Base-by-base conservation (phyloP, 116 monocot species). In the Zostera marina region DNA sequence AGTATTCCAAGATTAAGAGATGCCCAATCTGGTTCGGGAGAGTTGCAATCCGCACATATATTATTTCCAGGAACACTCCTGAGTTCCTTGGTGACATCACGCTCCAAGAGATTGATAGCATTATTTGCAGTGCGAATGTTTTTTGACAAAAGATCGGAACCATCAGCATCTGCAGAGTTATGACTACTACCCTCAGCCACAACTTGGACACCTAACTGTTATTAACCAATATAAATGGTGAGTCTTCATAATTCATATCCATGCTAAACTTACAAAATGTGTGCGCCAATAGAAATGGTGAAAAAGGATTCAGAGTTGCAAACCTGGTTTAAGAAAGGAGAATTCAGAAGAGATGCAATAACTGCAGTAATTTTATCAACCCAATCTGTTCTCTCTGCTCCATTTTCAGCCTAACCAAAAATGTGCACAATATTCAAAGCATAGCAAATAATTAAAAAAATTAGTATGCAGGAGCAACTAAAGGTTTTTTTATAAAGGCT, bases 1-100 rank as follows among this genome's bases (percentile, higher is more conserved):
- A 96, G 68, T 58, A 96, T 72, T 52, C 96, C 96, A 54, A 96
- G 89, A 80, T 96, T 96, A 44, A 96, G 61, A 7, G 96, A 96
- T 49, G 96, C 96, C 96, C 96, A 96, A 46, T 88, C 96, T 54
- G 96, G 96, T 47, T 79, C 88, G 22, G 82, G 78, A 53, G 85
- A 58, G 66, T 72, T 55, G 52, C 96, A 96, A 68, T 96, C 96
- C 45, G 96, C 96, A 82, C 96, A 96, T 61, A 63, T 55, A 67
- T 89, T 80, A 77, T 96, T 96, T 73, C 96, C 96, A 73, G 78
- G 72, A 74, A 96, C 74, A 42, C 61, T 63, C 65, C 75, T 77
- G 3, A 96, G 76, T 43, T 70, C 41, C 19, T 53, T 58, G 23
- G 67, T 47, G 58, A 89, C 77, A 68, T 62, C 66, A 64, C 70